Conservation (phyloP, 495 filamentous ascomycete genomes). For the Peziza echinospora region DNA sequence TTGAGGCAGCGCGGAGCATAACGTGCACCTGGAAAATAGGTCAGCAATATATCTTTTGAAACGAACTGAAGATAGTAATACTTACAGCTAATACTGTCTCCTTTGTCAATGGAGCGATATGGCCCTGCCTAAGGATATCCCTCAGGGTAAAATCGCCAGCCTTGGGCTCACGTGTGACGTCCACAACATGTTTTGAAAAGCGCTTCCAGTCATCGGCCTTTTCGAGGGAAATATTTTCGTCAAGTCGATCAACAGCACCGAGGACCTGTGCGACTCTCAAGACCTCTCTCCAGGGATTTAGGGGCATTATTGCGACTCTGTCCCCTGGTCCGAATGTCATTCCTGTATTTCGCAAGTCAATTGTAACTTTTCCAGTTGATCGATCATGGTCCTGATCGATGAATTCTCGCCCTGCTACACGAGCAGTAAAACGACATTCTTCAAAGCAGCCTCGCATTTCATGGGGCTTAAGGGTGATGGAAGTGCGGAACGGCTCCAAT, state of each 20-base stretch:
- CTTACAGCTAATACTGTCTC: conserved; percentile 26
- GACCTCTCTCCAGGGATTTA: conserved; percentile 28
- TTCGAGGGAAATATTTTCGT: conserved; percentile 21
- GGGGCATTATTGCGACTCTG: conserved; percentile 29
- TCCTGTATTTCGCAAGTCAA: conserved; percentile 27
- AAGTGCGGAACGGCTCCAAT: conserved; percentile 25
- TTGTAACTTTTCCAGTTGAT: conserved; percentile 26
- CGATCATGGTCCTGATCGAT: conserved; percentile 25
- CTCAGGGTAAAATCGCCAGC: conserved; percentile 24
- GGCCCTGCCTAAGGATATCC: conserved; percentile 28
- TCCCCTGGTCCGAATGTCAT: conserved; percentile 30
- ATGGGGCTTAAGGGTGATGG: conserved; percentile 25
- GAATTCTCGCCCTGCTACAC: conserved; percentile 22
- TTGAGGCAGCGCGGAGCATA: conserved; percentile 1
- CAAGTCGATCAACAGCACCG: conserved; percentile 20
- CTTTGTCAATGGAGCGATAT: conserved; percentile 29
- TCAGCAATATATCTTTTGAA: too few relatives aligned
- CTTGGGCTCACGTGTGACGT: too few relatives aligned
- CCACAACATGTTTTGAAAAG: conserved; percentile 25
- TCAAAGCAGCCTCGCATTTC: conserved; percentile 31
- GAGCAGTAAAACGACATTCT: conserved; percentile 28
- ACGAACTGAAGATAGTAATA: too few relatives aligned
- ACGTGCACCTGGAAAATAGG: conserved; percentile 22
- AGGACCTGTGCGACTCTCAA: conserved; percentile 28
- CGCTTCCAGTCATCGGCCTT: conserved; percentile 22